These are phyloP conservation scores for Cryomyces antarcticus DNA, from an alignment of 495 filamentous ascomycete species.

Conservation along the genomic window DNA sequence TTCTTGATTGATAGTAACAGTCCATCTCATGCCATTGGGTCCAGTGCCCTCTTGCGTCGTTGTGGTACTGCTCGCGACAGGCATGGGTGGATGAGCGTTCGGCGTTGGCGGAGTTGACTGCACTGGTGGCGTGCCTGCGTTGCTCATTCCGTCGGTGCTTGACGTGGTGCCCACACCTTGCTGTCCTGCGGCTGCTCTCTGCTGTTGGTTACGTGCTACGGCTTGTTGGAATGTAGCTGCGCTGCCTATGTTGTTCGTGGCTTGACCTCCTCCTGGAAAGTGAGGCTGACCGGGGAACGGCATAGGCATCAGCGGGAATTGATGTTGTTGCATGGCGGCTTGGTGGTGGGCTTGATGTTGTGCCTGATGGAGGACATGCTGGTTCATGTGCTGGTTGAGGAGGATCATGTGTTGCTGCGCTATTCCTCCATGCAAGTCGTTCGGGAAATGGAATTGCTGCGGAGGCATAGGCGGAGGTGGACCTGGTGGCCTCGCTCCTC, in stretches of 20 bases:
- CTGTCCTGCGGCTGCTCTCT: slow-evolving; percentile 7
- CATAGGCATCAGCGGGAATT: not conserved
- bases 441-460: slow-evolving; percentile 1
- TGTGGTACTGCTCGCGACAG: not conserved
- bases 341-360: slow-evolving; percentile 3
- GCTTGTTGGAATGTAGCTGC: slow-evolving; percentile 1
- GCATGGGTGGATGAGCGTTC: not conserved
- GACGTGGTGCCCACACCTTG: slow-evolving; percentile 3
- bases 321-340: not conserved
- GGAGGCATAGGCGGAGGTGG: slow-evolving; percentile 2
- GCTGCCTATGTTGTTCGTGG: not conserved
- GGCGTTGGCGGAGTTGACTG: not conserved
- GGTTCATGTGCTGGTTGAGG: slow-evolving; percentile 4
- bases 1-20: slow-evolving; percentile 5
- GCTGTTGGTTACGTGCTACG: slow-evolving; percentile 6
- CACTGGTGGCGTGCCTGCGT: not conserved
- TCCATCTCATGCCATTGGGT: slow-evolving; percentile 11
- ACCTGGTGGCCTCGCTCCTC: slow-evolving; percentile 4
- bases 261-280: not conserved
- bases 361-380: slow-evolving; percentile 4
- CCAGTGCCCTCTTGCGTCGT: slow-evolving; percentile 10
- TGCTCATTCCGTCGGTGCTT: not conserved
- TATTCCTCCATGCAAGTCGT: slow-evolving; percentile 1
- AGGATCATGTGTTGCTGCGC: not conserved
- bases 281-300: not conserved